Percentiles rank a stretch among this genome's conserved stretches.
Conservation (phyloP, 441 rosid species). For the Erysimum pusillum region DNA sequence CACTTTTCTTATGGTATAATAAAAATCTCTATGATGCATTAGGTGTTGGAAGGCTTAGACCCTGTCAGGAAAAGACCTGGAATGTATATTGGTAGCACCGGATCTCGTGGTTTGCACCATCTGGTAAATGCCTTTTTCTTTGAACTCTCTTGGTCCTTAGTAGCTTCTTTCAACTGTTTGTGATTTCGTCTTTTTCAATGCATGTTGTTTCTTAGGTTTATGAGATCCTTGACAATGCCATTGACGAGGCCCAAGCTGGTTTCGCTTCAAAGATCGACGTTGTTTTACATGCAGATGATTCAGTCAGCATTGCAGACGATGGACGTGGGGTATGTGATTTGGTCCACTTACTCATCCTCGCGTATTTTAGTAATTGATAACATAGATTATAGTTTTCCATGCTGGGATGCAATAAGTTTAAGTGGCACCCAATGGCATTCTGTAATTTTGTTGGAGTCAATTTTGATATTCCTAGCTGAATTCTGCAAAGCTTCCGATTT, state of each 20-base stretch:
- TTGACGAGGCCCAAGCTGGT: conserved; percentile 99
- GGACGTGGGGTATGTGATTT: conserved; percentile 91
- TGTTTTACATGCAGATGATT: conserved; percentile 73
- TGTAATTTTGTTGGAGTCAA: not conserved
- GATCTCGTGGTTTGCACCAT: conserved; percentile 98
- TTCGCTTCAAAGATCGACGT: conserved; percentile 81
- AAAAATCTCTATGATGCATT: conserved; percentile 31
- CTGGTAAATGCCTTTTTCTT: conserved; percentile 59
- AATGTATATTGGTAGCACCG: conserved; percentile 98
- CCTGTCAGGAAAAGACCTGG: conserved; percentile 99
- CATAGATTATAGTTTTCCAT: not conserved
- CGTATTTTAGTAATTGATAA: not conserved
- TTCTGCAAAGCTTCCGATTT: not conserved
- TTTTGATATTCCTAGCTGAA: not conserved
- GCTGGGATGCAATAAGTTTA: conserved; percentile 1
- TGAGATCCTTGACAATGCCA: conserved; percentile 94
- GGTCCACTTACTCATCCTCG: conserved; percentile 22
- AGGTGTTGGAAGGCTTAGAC: conserved; percentile 98
- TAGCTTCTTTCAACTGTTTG: no score
- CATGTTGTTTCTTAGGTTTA: conserved; percentile 69
- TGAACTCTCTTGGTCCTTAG: not conserved
- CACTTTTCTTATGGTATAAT: not conserved
- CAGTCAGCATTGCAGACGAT: conserved; percentile 87
- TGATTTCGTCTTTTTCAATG: no score
- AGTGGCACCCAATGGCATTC: conserved; percentile 7